These are phyloP conservation scores for Selenicereus undatus DNA, from an alignment of 148 eudicot genomes.

Conservation along the genomic window DNA sequence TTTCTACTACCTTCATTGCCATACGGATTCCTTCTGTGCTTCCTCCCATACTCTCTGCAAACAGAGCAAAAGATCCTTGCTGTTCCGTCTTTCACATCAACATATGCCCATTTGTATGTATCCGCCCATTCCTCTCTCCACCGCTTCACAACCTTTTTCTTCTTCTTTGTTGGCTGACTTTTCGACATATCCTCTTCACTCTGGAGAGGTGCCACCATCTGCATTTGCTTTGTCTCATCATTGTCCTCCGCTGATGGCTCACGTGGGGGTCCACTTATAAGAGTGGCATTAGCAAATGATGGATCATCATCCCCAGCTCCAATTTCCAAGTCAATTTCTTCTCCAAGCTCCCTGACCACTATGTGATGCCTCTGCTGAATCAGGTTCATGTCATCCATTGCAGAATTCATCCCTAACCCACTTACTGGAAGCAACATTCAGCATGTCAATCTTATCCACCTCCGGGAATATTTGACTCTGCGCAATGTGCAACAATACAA, in stretches of 20 bases:
- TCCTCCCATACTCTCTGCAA: slow-evolving; percentile 95
- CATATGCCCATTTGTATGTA: slow-evolving; percentile 99
- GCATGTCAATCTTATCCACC: slow-evolving; percentile 53
- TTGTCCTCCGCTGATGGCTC: slow-evolving; percentile 74
- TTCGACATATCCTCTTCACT: slow-evolving; percentile 70
- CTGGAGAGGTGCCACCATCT: slow-evolving; percentile 50
- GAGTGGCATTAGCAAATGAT: slow-evolving; percentile 57
- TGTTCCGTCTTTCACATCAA: slow-evolving; percentile 90
- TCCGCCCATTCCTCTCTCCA: slow-evolving; percentile 99
- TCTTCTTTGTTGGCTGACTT: slow-evolving; percentile 68
- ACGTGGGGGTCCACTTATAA: slow-evolving; percentile 52
- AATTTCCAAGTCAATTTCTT: slow-evolving; percentile 94
- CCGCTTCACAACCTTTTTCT: slow-evolving; percentile 94
- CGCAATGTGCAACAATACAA: background rate
- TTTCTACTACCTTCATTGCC: slow-evolving; percentile 99
- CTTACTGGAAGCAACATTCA: slow-evolving; percentile 79
- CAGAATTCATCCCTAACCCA: slow-evolving; percentile 78
- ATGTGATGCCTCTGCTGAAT: slow-evolving; percentile 93
- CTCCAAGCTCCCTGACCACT: slow-evolving; percentile 80
- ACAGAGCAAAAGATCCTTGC: slow-evolving; percentile 93
- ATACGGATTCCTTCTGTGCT: slow-evolving; percentile 93
- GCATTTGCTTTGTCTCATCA: slow-evolving; percentile 69
- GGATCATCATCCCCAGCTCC: slow-evolving; percentile 84
- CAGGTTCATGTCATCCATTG: slow-evolving; percentile 87
- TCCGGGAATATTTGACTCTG: slow-evolving; percentile 19